phyloP scores from a whole-genome alignment of 1,284 basidiomycete species.

The Malassezia obtusa region DNA sequence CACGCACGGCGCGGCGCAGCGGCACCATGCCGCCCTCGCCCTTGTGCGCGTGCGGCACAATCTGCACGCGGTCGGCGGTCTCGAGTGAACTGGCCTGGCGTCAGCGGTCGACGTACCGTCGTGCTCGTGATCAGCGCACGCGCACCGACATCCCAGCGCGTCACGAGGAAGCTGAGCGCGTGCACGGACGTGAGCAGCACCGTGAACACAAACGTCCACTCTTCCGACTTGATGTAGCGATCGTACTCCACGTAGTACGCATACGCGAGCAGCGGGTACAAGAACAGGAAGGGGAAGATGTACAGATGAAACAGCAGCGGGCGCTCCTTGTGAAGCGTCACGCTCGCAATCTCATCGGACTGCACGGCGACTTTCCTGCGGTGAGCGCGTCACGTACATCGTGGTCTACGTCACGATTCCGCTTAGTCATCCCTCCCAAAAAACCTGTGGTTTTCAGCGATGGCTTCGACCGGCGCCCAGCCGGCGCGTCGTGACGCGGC shows the following conservation, averaged over 20 bases:
- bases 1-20: conserved; percentile 54
- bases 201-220: conserved; percentile 74
- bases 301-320: conserved; percentile 73
- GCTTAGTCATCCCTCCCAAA: conserved; percentile 2
- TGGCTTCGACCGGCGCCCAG: background rate
- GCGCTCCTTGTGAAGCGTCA: conserved; percentile 69
- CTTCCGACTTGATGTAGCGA: conserved; percentile 53
- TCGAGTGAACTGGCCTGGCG: conserved; percentile 50
- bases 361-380: conserved; percentile 53
- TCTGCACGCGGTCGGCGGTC: conserved; percentile 69
- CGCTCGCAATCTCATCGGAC: conserved; percentile 73
- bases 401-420: background rate
- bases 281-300: conserved; percentile 65
- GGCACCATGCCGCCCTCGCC: conserved; percentile 84
- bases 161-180: conserved; percentile 82
- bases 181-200: conserved; percentile 75
- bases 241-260: conserved; percentile 83
- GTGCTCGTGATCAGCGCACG: conserved; percentile 65
- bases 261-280: conserved; percentile 83
- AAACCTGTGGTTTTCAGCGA: background rate
- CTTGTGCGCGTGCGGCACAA: conserved; percentile 73
- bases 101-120: conserved; percentile 9
- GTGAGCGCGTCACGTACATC: conserved; percentile 5
- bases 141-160: conserved; percentile 76
- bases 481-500: background rate